Evolutionary conservation across 108 stramenopile species (phyloP).

Genomic region (Skeletonema potamos): DNA sequence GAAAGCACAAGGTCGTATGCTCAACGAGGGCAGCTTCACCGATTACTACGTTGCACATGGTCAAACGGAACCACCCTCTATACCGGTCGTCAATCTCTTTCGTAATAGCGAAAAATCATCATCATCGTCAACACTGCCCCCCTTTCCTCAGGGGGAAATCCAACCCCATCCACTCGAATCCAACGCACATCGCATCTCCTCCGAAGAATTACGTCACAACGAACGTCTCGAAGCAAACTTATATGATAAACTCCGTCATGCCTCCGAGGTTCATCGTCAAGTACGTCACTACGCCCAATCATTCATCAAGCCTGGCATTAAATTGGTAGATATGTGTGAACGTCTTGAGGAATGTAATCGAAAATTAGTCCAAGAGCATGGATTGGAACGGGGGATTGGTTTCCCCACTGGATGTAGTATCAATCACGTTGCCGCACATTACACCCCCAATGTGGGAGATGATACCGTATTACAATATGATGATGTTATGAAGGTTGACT

Average conservation of each 20-base stretch:
- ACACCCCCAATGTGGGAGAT: constrained; percentile 97
- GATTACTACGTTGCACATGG: constrained; percentile 94
- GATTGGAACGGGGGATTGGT: constrained; percentile 92
- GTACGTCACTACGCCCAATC: constrained; percentile 94
- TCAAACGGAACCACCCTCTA: constrained; percentile 97
- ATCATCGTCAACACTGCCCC: constrained; percentile 29
- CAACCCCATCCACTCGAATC: constrained; percentile 79
- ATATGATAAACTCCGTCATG: constrained; percentile 89
- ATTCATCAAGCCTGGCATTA: constrained; percentile 95
- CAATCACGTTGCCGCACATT: constrained; percentile 99
- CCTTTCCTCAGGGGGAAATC: constrained; percentile 92
- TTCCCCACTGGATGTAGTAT: constrained; percentile 98
- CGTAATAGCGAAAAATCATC: constrained; percentile 1
- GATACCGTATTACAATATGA: constrained; percentile 88
- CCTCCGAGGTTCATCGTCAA: constrained; percentile 96
- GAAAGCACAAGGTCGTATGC: constrained; percentile 74
- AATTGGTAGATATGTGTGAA: constrained; percentile 94
- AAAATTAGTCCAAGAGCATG: constrained; percentile 83
- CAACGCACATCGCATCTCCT: constrained; percentile 83
- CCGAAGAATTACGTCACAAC: constrained; percentile 79
- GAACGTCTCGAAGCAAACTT: constrained; percentile 85
- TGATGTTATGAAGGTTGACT: constrained; percentile 98
- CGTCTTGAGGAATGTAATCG: constrained; percentile 94
- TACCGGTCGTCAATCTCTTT: constrained; percentile 79
- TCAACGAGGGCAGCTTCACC: constrained; percentile 83